phyloP scores from a whole-genome alignment of 2,329 filamentous ascomycete genomes.

The Seiridium cupressi region DNA sequence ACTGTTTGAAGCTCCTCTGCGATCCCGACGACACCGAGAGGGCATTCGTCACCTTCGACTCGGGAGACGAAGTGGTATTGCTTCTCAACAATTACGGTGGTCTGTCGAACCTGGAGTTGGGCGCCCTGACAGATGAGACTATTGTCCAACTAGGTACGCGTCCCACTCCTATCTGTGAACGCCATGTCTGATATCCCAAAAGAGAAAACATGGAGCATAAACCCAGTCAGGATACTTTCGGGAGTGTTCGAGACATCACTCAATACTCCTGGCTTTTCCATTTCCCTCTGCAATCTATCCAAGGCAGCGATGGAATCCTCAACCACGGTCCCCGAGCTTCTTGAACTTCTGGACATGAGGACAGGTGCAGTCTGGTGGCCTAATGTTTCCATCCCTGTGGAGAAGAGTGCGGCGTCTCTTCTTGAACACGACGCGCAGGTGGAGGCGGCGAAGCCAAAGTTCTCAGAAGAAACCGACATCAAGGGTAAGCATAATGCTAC shows the following conservation, averaged over 20 bases:
- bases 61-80: constrained; percentile 45
- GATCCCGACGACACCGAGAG: constrained; percentile 51
- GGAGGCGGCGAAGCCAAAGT: not conserved
- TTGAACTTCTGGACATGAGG: constrained; percentile 45
- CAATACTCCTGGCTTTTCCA: constrained; percentile 55
- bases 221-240: constrained; percentile 43
- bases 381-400: constrained; percentile 19
- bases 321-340: constrained; percentile 31
- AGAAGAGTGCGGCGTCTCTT: not conserved
- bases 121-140: constrained; percentile 49
- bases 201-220: constrained; percentile 44
- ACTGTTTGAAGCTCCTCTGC: constrained; percentile 51
- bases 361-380: constrained; percentile 52
- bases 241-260: constrained; percentile 51
- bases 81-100: constrained; percentile 58
- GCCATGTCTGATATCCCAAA: constrained; percentile 41
- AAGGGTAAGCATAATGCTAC: constrained; percentile 9
- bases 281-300: constrained; percentile 51
- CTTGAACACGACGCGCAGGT: not conserved
- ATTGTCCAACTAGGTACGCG: constrained; percentile 9
- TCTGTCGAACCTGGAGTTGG: constrained; percentile 51
- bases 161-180: not conserved
- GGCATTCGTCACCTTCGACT: constrained; percentile 46
- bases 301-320: constrained; percentile 24
- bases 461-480: constrained; percentile 7